Percentiles rank a stretch among this genome's conserved stretches.
Evolutionary conservation across 352 stramenopile species (phyloP).

Genomic region (Globisporangium uncinulatum): DNA sequence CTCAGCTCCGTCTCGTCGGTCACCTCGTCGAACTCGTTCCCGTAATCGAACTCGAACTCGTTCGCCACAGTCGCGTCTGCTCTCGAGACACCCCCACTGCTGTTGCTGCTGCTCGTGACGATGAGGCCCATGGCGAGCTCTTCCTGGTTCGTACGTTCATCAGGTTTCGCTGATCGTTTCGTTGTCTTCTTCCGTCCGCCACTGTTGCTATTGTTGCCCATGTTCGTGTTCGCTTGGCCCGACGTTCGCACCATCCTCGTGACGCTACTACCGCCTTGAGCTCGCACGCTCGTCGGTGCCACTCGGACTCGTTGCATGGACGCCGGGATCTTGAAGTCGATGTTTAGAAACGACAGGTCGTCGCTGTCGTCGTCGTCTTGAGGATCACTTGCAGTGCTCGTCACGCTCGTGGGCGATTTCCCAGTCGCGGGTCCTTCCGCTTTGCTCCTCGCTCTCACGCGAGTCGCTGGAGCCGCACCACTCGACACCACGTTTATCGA

Average conservation of each 20-base stretch:
- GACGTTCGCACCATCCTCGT: conserved; percentile 7
- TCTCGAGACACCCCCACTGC: neutral
- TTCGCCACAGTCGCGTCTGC: conserved; percentile 21
- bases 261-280: neutral
- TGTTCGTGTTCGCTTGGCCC: neutral
- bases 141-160: conserved; percentile 18
- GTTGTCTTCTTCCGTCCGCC: neutral
- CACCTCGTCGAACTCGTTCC: conserved; percentile 79
- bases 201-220: neutral
- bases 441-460: conserved; percentile 6
- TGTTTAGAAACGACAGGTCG: conserved; percentile 42
- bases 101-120: neutral
- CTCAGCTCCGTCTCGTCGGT: conserved; percentile 60
- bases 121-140: conserved; percentile 1
- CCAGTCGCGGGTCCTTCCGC: conserved; percentile 1
- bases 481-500: neutral
- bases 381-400: neutral
- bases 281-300: neutral
- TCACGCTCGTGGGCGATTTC: neutral
- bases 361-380: conserved; percentile 25
- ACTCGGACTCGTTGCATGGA: conserved; percentile 21
- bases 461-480: neutral
- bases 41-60: conserved; percentile 56
- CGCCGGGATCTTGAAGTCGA: conserved; percentile 34
- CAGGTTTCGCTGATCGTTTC: neutral